Evolutionary conservation across 2,329 filamentous ascomycete genomes (phyloP), one percentile per base, ranked within the genome.

Genomic region (Pezicula rhizophila): DNA sequence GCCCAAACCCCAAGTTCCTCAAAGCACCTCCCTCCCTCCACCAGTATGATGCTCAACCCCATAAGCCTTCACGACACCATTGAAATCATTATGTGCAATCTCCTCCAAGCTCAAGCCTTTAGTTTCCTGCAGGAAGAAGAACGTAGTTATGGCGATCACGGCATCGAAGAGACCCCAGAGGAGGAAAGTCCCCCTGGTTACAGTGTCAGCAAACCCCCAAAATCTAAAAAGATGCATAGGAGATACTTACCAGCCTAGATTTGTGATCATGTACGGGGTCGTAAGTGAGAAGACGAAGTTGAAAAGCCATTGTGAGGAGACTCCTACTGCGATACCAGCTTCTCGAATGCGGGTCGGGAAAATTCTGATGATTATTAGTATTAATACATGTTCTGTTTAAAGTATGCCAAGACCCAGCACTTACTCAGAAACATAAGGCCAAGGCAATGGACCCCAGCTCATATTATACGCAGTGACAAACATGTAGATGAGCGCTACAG

Each of bases 81-180:
- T 12, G 26, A 46, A 52, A 48, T 50, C 48, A 46, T 48, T 46
- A 38, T 53, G 51, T n/a, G 38, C 62, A 47, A 69, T 69, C 59
- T 83, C 76, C 65, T 87, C 83, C 40, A 86, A 73, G 1, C 77
- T 78, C n/a, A 85, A 70, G 34, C 82, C 82, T 67, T 84, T 84
- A 46, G 82, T 86, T 68, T 85, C 82, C 54, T 81, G 80, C 53
- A 86, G 70, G 60, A 78, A 75, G 52, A 75, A 74, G 56, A 66
- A 78, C 25, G 75, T 68, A 55, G 75, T 17, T 2, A 62, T 33
- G 0, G 64, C 65, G 34, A 75, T 73, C 35, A 70, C 58, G 15
- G 68, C 56, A 52, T 75, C 70, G 8, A 73, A 68, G 4, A 68
- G 47, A 20, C 69, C 71, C 67, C 71, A 75, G 43, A 75, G 60